Evolutionary conservation across 768 basidiomycete species (phyloP), one percentile per base, ranked within the genome.

Genomic region (Lentinus brumalis): DNA sequence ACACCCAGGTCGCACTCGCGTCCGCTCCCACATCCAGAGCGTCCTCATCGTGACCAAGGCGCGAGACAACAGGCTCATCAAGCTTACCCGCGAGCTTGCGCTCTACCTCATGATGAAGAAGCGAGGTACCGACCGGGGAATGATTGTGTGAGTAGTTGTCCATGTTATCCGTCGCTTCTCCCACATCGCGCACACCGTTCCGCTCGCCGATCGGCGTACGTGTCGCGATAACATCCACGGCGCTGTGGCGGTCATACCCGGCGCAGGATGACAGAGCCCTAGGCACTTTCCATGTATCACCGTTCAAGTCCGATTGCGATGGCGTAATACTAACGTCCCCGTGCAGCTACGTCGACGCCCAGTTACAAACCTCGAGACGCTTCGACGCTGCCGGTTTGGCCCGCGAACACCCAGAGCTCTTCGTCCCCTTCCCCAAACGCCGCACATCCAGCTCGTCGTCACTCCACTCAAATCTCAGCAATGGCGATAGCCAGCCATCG

Each of bases 21-120:
- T 98, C 58, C 87, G 87, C 52, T 91, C 93, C 15, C 90, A 92
- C 69, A 94, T 98, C 59, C 94, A 98, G 74, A 93, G 85, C 60
- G 83, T 99, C 64, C 82, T 99, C 60, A 94, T 99, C 72, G 88
- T 99, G 66, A 99, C 97, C 47, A 99, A 99, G 75, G 97, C 97
- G 41, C 82, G 96, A 53, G 97, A 99, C 78, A 99, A 98, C 72
- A 83, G 94, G 55, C 85, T 99, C 53, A 98, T 98, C 79, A 89
- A 91, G 71, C 83, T 99, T 50, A 99, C 97, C 0, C 84, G 96
- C 51, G 88, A 98, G 71, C 83, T 99, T 38, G 95, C 97, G 0
- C 78, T 98, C 18, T 98, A 96, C 74, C 86, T 98, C 60, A 98
- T 99, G 97, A 79, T 87, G 60, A 96, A 91, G 76, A 85, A 78